These are phyloP conservation scores for Petunia axillaris DNA, from an alignment of 257 asterid species.

Conservation along the genomic window DNA sequence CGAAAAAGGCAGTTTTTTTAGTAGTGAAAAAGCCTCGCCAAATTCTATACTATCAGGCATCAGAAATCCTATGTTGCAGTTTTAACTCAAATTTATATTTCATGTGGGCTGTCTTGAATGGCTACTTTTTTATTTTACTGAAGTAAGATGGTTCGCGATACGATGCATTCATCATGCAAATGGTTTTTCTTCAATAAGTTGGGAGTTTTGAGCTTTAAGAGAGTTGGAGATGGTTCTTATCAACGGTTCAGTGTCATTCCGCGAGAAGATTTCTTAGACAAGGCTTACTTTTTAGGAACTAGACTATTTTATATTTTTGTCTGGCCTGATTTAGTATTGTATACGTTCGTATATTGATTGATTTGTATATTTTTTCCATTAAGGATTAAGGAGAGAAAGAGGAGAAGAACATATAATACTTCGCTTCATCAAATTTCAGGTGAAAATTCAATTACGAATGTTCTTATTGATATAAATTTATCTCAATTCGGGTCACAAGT, in stretches of 20 bases:
- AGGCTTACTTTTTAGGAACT: conserved; percentile 42
- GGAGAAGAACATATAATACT: conserved; percentile 49
- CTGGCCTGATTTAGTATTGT: background rate
- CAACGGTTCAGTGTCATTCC: conserved; percentile 61
- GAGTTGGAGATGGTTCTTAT: conserved; percentile 36
- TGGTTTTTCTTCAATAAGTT: conserved; percentile 85
- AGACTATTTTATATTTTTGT: background rate
- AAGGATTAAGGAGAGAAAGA: conserved; percentile 67
- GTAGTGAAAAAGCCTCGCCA: too few relatives aligned
- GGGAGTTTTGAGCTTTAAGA: conserved; percentile 54
- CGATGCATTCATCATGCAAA: conserved; percentile 76
- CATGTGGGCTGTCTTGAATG: background rate
- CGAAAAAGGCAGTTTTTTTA: too few relatives aligned
- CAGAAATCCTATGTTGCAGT: too few relatives aligned
- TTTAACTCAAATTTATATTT: too few relatives aligned
- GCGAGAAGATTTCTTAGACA: conserved; percentile 91
- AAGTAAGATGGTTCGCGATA: conserved; percentile 64
- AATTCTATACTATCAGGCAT: too few relatives aligned
- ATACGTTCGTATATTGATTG: background rate
- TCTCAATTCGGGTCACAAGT: background rate
- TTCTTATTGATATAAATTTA: background rate
- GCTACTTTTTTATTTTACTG: background rate
- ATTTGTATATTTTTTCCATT: conserved; percentile 45
- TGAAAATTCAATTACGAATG: conserved; percentile 27
- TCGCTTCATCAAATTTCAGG: conserved; percentile 48